These are phyloP conservation scores for Colletotrichum chrysophilum DNA, from an alignment of 2,329 filamentous ascomycete genomes.

Conservation along the genomic window DNA sequence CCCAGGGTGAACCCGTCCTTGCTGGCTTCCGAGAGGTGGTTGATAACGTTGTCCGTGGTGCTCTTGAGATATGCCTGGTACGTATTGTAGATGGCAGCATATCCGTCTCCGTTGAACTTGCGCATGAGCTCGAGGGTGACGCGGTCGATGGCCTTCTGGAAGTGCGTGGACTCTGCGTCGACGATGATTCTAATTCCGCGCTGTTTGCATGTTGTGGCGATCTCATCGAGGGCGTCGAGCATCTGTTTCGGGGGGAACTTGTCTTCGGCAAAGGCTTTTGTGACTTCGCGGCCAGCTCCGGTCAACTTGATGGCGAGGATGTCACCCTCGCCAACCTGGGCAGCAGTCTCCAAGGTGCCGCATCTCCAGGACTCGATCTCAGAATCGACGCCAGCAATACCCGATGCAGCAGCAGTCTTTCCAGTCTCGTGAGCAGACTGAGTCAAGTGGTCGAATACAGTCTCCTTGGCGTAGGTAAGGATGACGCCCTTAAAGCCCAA, in stretches of 20 bases:
- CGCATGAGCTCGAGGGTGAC: slow-evolving; percentile 39
- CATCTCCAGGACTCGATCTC: slow-evolving; percentile 42
- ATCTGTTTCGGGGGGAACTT: slow-evolving; percentile 43
- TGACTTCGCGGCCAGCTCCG: slow-evolving; percentile 45
- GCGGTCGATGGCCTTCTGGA: slow-evolving; percentile 42
- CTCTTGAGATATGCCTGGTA: slow-evolving; percentile 63
- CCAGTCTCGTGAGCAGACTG: slow-evolving; percentile 21
- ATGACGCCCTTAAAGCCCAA: slow-evolving; percentile 62
- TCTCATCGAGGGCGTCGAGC: slow-evolving; percentile 43
- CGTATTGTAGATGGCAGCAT: slow-evolving; percentile 50
- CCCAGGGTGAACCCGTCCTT: slow-evolving; percentile 56
- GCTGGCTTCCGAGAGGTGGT: slow-evolving; percentile 49
- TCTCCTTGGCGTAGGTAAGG: slow-evolving; percentile 56
- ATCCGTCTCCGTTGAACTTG: slow-evolving; percentile 41
- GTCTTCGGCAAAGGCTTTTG: slow-evolving; percentile 38
- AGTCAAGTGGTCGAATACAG: slow-evolving; percentile 42
- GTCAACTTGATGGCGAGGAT: slow-evolving; percentile 46
- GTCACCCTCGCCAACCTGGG: slow-evolving; percentile 37
- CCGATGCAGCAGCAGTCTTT: neutral
- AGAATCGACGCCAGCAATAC: slow-evolving; percentile 17
- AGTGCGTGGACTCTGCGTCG: slow-evolving; percentile 51
- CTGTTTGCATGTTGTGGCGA: slow-evolving; percentile 41
- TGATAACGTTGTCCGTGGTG: slow-evolving; percentile 44
- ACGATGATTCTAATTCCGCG: slow-evolving; percentile 47
- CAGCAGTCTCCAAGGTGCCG: slow-evolving; percentile 34